These are phyloP conservation scores for Globisporangium paroecandrum DNA, from an alignment of 352 stramenopile species.

Conservation along the genomic window DNA sequence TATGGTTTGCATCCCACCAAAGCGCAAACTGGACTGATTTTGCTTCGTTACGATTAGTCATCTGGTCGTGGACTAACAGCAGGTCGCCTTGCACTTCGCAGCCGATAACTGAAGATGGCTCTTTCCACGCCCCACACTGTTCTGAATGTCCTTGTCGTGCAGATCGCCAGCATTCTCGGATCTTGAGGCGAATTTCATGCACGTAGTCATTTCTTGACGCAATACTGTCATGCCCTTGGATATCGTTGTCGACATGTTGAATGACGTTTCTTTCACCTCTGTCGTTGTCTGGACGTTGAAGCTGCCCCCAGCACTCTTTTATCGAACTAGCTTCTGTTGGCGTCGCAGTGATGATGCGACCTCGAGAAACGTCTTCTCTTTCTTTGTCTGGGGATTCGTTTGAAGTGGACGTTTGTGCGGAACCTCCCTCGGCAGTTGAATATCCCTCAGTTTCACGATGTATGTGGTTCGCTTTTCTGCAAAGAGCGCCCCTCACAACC, in stretches of 20 bases:
- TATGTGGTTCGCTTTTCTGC: slow-evolving; percentile 2
- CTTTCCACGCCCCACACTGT: neutral
- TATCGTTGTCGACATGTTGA: neutral
- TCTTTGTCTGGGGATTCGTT: neutral
- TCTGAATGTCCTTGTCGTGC: neutral
- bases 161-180: slow-evolving; percentile 26
- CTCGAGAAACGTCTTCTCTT: neutral
- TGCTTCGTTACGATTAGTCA: neutral
- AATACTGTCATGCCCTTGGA: neutral
- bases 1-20: slow-evolving; percentile 51
- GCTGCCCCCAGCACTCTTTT: neutral
- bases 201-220: neutral
- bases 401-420: neutral
- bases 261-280: neutral
- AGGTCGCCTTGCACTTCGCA: slow-evolving; percentile 46
- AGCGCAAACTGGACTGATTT: slow-evolving; percentile 37
- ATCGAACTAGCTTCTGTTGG: neutral
- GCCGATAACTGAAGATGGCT: slow-evolving; percentile 21
- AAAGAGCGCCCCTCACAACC: slow-evolving; percentile 26
- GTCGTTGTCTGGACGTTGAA: neutral
- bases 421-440: neutral
- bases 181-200: slow-evolving; percentile 26
- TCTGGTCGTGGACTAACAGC: slow-evolving; percentile 10
- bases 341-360: neutral
- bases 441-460: neutral